Conservation (phyloP, 2,329 filamentous ascomycete genomes). For the Fusarium nematophilum region DNA sequence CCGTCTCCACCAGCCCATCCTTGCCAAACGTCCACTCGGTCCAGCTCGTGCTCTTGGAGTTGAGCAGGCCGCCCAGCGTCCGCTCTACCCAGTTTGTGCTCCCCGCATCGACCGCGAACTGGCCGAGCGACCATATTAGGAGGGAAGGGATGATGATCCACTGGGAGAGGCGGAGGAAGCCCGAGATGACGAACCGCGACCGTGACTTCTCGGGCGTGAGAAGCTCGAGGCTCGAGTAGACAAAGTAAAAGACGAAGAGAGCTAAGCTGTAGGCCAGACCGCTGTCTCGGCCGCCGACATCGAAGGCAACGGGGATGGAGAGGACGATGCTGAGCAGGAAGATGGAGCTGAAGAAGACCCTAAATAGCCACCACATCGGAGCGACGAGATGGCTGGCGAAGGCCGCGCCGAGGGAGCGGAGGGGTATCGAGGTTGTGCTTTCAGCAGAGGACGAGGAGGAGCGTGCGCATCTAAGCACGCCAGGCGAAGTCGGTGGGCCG, state of each 20-base stretch:
- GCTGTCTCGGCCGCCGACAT: slow-evolving; percentile 94
- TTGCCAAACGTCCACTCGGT: slow-evolving; percentile 90
- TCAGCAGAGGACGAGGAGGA: slow-evolving; percentile 12
- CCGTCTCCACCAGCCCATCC: slow-evolving; percentile 81
- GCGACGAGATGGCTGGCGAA: slow-evolving; percentile 46
- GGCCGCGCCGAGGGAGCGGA: slow-evolving; percentile 42
- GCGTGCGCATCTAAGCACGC: slow-evolving; percentile 34
- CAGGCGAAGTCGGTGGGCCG: slow-evolving; percentile 17
- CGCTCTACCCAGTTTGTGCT: slow-evolving; percentile 83
- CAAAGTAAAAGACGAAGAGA: slow-evolving; percentile 89
- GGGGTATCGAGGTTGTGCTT: slow-evolving; percentile 22
- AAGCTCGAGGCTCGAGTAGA: slow-evolving; percentile 84
- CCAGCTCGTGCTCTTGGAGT: slow-evolving; percentile 72
- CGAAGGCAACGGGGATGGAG: slow-evolving; percentile 96
- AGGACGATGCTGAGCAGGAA: slow-evolving; percentile 94
- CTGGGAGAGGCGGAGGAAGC: slow-evolving; percentile 79
- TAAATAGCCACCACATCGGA: slow-evolving; percentile 85
- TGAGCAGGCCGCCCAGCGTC: slow-evolving; percentile 76
- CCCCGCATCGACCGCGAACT: slow-evolving; percentile 92
- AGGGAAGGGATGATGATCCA: slow-evolving; percentile 87
- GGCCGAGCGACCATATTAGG: slow-evolving; percentile 94
- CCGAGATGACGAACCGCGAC: slow-evolving; percentile 77
- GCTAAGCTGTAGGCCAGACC: slow-evolving; percentile 93
- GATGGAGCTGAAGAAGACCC: slow-evolving; percentile 80
- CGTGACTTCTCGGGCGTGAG: slow-evolving; percentile 82